Conservation (phyloP, 345 rosid genomes). For the Hevea brasiliensis region DNA sequence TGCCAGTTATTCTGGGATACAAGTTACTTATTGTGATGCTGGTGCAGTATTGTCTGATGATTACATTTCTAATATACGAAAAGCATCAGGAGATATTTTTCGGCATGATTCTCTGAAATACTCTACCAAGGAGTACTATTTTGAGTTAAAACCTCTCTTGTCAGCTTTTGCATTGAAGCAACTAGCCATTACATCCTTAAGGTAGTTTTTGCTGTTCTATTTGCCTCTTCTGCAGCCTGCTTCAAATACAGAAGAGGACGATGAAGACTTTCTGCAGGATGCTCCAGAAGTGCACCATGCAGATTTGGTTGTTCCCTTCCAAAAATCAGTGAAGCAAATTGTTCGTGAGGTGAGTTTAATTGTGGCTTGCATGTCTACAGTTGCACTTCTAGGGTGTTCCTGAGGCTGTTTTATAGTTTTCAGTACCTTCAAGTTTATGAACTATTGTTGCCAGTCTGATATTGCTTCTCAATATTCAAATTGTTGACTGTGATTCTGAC, state of each 20-base stretch:
- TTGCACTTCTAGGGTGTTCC: not conserved
- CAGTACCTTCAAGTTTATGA: not conserved
- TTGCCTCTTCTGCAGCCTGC: conserved; percentile 92
- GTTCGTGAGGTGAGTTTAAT: conserved; percentile 66
- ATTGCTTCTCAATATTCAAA: not conserved
- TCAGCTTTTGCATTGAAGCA: conserved; percentile 81
- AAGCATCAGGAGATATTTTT: conserved; percentile 41
- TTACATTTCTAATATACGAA: conserved; percentile 45
- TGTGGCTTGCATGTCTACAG: not conserved
- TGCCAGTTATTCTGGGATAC: conserved; percentile 51
- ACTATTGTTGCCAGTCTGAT: not conserved
- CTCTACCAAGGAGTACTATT: conserved; percentile 58
- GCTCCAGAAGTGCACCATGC: conserved; percentile 39
- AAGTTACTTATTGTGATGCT: conserved; percentile 86
- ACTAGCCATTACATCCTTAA: conserved; percentile 77
- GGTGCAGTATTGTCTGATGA: conserved; percentile 63
- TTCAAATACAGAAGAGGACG: conserved; percentile 51
- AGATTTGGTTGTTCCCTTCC: conserved; percentile 79
- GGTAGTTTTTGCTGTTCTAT: conserved; percentile 82
- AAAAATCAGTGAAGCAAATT: conserved; percentile 85
- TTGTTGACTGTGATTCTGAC: not conserved
- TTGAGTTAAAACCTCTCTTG: conserved; percentile 72
- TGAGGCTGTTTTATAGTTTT: not conserved
- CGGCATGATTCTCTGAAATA: conserved; percentile 46
- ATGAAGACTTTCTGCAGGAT: conserved; percentile 66